Evolutionary conservation across 2,329 filamentous ascomycete species (phyloP), one percentile per base, ranked within the genome.

Genomic region (Aspergillus sp.): DNA sequence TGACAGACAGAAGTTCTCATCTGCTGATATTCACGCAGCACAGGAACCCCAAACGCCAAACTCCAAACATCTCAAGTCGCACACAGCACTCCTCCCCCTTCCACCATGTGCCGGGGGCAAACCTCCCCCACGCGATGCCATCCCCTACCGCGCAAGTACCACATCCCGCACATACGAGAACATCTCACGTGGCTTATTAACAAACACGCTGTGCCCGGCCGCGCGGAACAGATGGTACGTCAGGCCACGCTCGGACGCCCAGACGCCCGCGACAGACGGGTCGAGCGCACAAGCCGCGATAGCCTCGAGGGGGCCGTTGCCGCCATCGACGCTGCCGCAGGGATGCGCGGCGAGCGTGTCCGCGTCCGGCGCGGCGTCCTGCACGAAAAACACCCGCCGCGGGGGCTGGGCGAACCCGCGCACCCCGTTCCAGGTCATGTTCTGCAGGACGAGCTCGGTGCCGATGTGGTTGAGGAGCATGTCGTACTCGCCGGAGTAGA

Each of bases 341-440:
- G 40, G 40, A 14, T 42, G 40, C 16, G 40, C 16, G 2, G 40
- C n/a, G 2, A 42, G 19, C 40, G 17, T 14, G 4, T 10, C n/a
- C 4, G 6, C 16, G 6, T 8, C n/a, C 11, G 40, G 40, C 14
- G 40, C 40, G 16, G 40, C 40, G 40, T 42, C 19, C 16, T 42
- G 40, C 11, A 42, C 40, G 19, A 42, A 42, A 17, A 42, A 42
- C 16, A 42, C 40, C 35, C 16, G 40, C 19, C 7, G 16, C 11
- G 40, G 40, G 5, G 7, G 16, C 14, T 22, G 40, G 16, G 40
- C 11, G 43, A 73, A 71, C 2, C 72, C 72, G 48, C 71, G 70
- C 3, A 52, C 54, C 4, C 71, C 70, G 30, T 60, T 55, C 70
- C 71, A 75, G 11, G 72, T 73, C 70, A 75, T 73, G 48, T 73